Base-by-base conservation (phyloP, 441 rosid genomes). In the Francoa sonchifolia region DNA sequence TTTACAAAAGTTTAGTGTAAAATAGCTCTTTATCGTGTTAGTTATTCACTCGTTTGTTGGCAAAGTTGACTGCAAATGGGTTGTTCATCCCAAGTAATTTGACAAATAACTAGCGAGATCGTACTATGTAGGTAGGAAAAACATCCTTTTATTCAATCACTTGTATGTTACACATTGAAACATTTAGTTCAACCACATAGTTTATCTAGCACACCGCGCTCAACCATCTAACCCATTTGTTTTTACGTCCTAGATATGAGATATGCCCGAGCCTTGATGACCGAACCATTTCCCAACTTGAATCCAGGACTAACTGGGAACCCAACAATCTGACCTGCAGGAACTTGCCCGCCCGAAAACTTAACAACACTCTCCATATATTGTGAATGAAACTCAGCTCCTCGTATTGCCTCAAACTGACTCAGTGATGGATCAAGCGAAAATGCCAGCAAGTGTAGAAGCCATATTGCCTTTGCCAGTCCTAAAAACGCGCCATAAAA, bases 241-340 rank as follows among this genome's bases (percentile, higher is more conserved):
- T 21, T 6, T 21, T 61, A 81, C 14, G 64, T 45, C 52, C 82
- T 76, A 6, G 82, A 67, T 39, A 74, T 79, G 33, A 77, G 58
- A 55, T 77, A 85, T 39, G 82, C 95, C 54, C 83, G 74, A 43
- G 96, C 80, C 74, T 67, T 90, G 74, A 82, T 69, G 38, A 80
- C 63, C 1, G 77, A 72, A 16, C 80, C 82, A 50, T 63, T 85
- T 57, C 85, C 84, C 4, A 82, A 69, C 60, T 73, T 85, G 69
- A 90, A 90, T 14, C 96, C 99, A 5, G 99, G 99, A 52, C 85
- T 71, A 16, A 85, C 95, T 0, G 93, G 82, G 55, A 82, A 90
- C 14, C 90, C 96, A 1, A 90, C 94, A 2, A 74, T 38, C 57
- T 82, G 96, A 64, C 87, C 87, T 0, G 78, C 80, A 9, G 93